Evolutionary conservation across 2,329 filamentous ascomycete genomes (phyloP).

Genomic region (Pseudogymnoascus sp.): DNA sequence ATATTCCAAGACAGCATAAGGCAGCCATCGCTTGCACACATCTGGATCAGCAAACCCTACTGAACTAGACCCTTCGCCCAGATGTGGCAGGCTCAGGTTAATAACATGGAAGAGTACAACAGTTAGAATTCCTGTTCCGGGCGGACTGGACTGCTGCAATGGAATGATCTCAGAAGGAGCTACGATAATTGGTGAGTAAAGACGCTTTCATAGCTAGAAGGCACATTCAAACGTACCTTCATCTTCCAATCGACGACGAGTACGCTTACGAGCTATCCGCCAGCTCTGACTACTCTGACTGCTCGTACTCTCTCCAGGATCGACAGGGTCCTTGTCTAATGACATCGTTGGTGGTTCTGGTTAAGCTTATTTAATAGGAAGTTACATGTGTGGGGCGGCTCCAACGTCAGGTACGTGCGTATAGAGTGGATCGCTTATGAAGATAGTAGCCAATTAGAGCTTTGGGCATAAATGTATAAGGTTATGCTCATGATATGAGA

Average conservation of each 20-base stretch:
- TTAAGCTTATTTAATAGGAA: background rate
- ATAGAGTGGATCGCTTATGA: background rate
- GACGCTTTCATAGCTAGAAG: background rate
- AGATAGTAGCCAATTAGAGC: background rate
- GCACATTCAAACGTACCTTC: background rate
- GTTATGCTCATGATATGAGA: background rate
- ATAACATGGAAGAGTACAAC: slow-evolving; percentile 9
- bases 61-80: background rate
- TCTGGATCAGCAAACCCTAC: background rate
- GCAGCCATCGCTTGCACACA: slow-evolving; percentile 52
- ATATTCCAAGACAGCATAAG: slow-evolving; percentile 89
- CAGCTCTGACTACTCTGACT: background rate
- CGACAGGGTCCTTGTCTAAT: background rate
- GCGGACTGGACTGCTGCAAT: background rate
- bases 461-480: background rate
- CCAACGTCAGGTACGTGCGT: background rate
- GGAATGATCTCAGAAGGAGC: background rate
- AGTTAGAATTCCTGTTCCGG: slow-evolving; percentile 2
- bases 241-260: background rate
- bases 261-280: background rate
- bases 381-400: background rate
- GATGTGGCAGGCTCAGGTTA: slow-evolving; percentile 8
- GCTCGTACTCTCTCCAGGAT: background rate
- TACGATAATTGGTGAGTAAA: background rate
- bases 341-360: background rate